A percentile compares a stretch with the other conserved stretches of the same genome.
These are phyloP conservation scores for Verruconis gallopava DNA, from an alignment of 2,329 filamentous ascomycete genomes.

Conservation along the genomic window DNA sequence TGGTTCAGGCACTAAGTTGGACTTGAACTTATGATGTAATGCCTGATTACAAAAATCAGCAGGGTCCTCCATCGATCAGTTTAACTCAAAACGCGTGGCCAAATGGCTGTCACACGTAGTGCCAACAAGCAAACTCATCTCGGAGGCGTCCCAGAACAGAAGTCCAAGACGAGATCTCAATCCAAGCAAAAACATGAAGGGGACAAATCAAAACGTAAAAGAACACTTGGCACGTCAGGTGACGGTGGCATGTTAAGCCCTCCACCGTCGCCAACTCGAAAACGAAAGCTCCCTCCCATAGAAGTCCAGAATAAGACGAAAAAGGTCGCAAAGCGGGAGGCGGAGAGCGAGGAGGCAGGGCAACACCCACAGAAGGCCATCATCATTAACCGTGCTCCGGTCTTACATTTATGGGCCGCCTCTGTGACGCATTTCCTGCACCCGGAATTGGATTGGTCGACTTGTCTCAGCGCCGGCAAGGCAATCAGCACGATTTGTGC, in stretches of 20 bases:
- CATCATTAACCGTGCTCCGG: conserved; percentile 21
- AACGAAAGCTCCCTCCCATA: not conserved
- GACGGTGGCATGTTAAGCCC: not conserved
- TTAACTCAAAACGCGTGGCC: too few species aligned
- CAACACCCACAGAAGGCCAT: too few species aligned
- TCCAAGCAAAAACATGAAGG: not conserved
- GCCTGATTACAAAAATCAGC: too few species aligned
- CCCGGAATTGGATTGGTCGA: conserved; percentile 17
- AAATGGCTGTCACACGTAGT: too few species aligned
- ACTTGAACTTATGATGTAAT: too few species aligned
- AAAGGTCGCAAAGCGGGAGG: not conserved
- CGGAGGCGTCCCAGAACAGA: not conserved
- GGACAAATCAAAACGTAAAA: not conserved
- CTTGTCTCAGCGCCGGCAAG: conserved; percentile 20
- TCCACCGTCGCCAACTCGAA: not conserved
- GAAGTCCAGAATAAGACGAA: not conserved
- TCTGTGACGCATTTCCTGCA: conserved; percentile 18
- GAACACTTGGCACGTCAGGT: not conserved
- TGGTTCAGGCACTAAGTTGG: too few species aligned
- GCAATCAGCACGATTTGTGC: conserved; percentile 21
- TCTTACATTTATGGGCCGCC: conserved; percentile 20
- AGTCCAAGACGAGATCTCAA: not conserved
- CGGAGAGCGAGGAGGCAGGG: not conserved
- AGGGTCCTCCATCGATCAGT: too few species aligned
- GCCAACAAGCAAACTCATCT: not conserved